Percentiles rank a stretch among this genome's conserved stretches.
phyloP scores from a whole-genome alignment of 345 rosid species.

The Salix viminalis region DNA sequence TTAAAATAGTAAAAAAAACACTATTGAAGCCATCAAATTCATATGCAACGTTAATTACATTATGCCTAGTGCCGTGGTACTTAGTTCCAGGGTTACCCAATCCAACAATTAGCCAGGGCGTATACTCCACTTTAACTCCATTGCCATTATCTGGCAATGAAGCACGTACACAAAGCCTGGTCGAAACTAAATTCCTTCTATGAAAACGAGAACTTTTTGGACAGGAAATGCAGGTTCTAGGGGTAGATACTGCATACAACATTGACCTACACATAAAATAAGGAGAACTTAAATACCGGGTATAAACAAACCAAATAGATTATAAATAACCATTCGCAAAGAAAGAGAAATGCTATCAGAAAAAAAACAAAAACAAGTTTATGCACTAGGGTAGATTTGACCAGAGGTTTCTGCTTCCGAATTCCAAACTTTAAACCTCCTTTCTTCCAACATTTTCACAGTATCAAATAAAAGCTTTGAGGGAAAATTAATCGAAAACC shows the following conservation, averaged over 20 bases:
- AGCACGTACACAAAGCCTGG: conserved; percentile 44
- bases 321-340: not conserved
- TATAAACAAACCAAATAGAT: not conserved
- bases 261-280: conserved; percentile 44
- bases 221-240: conserved; percentile 39
- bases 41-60: conserved; percentile 39
- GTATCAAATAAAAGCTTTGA: not conserved
- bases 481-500: not conserved
- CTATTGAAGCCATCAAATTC: not conserved
- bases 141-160: conserved; percentile 33
- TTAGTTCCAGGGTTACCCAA: conserved; percentile 92
- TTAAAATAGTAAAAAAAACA: not conserved
- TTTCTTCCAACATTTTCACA: not conserved
- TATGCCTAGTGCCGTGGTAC: conserved; percentile 93
- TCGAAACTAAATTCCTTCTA: conserved; percentile 26
- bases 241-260: conserved; percentile 53
- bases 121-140: conserved; percentile 58
- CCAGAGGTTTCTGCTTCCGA: not conserved
- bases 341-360: not conserved
- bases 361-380: not conserved
- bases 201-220: conserved; percentile 23
- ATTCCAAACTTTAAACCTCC: not conserved
- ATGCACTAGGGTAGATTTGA: not conserved
- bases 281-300: not conserved
- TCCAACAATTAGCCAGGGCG: conserved; percentile 95